Evolutionary conservation across 2,329 filamentous ascomycete species (phyloP).

Genomic region (Dothideomycetes sp.): DNA sequence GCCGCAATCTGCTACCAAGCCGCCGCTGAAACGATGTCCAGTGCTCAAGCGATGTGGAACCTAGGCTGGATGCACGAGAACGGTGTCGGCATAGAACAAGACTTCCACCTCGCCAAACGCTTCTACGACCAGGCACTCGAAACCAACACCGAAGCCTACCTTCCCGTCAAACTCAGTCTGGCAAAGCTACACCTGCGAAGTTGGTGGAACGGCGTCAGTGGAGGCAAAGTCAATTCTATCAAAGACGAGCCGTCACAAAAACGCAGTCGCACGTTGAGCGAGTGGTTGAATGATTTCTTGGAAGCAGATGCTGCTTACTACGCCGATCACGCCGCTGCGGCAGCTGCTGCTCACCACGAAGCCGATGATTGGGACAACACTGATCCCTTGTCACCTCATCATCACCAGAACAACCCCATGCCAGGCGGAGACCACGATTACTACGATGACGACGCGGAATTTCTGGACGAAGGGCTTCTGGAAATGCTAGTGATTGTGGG

Average conservation of each 20-base stretch:
- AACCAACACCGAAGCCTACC: conserved; percentile 83
- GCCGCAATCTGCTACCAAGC: conserved; percentile 88
- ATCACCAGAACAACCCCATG: conserved; percentile 36
- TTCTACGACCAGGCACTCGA: conserved; percentile 91
- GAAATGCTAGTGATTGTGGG: conserved; percentile 79
- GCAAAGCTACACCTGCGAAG: conserved; percentile 76
- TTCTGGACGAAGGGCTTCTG: conserved; percentile 67
- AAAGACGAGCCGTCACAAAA: conserved; percentile 64
- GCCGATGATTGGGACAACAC: conserved; percentile 36
- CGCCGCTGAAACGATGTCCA: conserved; percentile 82
- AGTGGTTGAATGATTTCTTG: conserved; percentile 83
- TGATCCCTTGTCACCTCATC: conserved; percentile 14
- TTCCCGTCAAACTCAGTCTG: conserved; percentile 82
- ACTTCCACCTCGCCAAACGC: conserved; percentile 93
- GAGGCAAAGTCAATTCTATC: conserved; percentile 87
- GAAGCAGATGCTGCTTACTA: conserved; percentile 41
- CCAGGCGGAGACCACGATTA: conserved; percentile 41
- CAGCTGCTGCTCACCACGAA: conserved; percentile 52
- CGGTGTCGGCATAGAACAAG: conserved; percentile 81
- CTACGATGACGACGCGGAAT: conserved; percentile 45
- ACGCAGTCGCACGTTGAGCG: conserved; percentile 48
- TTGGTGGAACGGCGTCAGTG: conserved; percentile 88
- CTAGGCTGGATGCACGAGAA: conserved; percentile 99
- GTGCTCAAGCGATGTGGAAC: conserved; percentile 93
- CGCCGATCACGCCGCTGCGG: conserved; percentile 27